A percentile compares a stretch with the other conserved stretches of the same genome.
These are phyloP conservation scores for Yamadazyma jaroonii DNA, from an alignment of 1,139 yeast species.

Conservation along the genomic window DNA sequence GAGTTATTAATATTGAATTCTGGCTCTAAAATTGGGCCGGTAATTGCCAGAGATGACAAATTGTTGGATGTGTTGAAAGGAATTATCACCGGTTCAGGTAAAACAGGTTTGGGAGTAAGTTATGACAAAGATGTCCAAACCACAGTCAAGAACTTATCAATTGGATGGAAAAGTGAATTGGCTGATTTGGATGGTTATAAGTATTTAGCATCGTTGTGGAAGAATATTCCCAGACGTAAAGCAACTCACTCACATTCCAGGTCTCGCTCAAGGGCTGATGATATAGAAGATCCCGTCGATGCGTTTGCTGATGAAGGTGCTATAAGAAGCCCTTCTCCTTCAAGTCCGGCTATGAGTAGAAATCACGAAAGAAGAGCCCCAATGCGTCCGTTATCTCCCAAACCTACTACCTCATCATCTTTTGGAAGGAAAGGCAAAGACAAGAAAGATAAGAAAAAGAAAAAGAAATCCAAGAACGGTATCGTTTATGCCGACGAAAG, in stretches of 20 bases:
- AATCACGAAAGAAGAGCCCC: constrained; percentile 16
- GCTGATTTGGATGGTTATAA: constrained; percentile 48
- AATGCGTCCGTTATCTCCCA: constrained; percentile 26
- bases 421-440: constrained; percentile 3
- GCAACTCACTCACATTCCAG: constrained; percentile 8
- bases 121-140: constrained; percentile 47
- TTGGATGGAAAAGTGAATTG: constrained; percentile 63
- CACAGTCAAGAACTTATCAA: constrained; percentile 47
- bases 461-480: constrained; percentile 19
- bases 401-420: constrained; percentile 16
- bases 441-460: constrained; percentile 16
- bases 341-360: constrained; percentile 14
- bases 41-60: constrained; percentile 68
- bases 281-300: constrained; percentile 9
- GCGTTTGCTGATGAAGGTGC: constrained; percentile 14
- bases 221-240: constrained; percentile 24
- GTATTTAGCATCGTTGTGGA: constrained; percentile 49
- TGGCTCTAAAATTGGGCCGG: constrained; percentile 44
- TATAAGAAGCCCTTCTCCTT: constrained; percentile 17
- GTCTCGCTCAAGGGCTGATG: constrained; percentile 9
- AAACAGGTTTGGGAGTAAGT: constrained; percentile 35
- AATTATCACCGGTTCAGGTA: constrained; percentile 36
- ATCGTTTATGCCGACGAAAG: constrained; percentile 50
- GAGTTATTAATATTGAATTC: constrained; percentile 81
- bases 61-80: constrained; percentile 64